Base-by-base conservation (phyloP, 129 eudicot genomes). In the Lactuca sativa region DNA sequence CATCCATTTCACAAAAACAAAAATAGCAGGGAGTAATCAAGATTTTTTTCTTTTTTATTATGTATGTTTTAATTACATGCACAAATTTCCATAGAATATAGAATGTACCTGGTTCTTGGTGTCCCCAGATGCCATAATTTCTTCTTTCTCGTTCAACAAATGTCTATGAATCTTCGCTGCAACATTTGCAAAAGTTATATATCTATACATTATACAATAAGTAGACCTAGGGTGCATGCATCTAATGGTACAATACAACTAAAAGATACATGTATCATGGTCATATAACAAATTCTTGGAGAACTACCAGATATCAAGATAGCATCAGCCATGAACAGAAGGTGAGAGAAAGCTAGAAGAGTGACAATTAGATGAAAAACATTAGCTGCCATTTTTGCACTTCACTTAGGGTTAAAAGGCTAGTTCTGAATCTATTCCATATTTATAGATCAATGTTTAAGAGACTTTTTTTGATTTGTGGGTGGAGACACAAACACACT, bases 401-500 rank as follows among this genome's bases (percentile, higher is more conserved):
- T 74, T 64, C 30, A 64, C 51, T 61, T 72, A 15, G 56, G 49
- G 73, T 67, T 76, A 59, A 59, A 31, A 67, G 59, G 54, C 32
- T 52, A 44, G 59, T 13, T 70, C 60, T 70, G 17, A 53, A 38
- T 49, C 21, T 62, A 62, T 64, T 62, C 77, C 65, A 59, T 77
- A 82, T 77, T 73, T 82, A 77, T 82, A 77, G 77, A 76, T 73
- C 30, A 72, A 48, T 43, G 65, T 51, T 38, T 31, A 54, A 60
- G 71, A 33, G 52, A 77, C 56, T 51, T 77, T 77, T 69, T 69
- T 62, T 54, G 59, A 77, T 77, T 69, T 69, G 76, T 77, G 81
- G 81, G 76, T 77, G 81, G 81, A 77, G 76, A 77, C 81, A 77
- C 81, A 69, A 77, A 77, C 81, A 77, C 70, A 69, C 71, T 69